These are phyloP conservation scores for Globisporangium alternatum DNA, from an alignment of 352 stramenopile genomes.

Conservation along the genomic window DNA sequence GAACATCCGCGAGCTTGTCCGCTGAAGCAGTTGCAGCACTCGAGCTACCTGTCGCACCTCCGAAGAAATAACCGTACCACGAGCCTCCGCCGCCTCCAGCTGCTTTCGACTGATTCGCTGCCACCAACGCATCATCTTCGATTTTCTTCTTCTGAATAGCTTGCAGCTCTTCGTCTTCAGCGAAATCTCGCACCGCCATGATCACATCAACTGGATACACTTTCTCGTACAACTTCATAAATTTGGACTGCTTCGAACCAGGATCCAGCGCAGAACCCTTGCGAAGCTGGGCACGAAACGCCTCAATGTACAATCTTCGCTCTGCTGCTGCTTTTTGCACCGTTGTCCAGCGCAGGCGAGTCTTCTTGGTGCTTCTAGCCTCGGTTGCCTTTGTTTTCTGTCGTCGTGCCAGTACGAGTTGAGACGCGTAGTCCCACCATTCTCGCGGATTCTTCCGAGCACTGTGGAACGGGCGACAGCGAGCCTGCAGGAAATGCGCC, in stretches of 20 bases:
- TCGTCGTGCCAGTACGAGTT: conserved; percentile 39
- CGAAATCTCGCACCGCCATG: conserved; percentile 53
- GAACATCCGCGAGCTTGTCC: conserved; percentile 37
- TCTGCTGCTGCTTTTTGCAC: conserved; percentile 52
- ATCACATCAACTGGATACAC: conserved; percentile 70
- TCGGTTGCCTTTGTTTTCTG: conserved; percentile 16
- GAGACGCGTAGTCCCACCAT: conserved; percentile 78
- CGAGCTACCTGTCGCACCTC: conserved; percentile 18
- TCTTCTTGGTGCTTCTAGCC: conserved; percentile 1
- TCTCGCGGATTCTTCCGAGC: conserved; percentile 36
- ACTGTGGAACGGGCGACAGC: conserved; percentile 52
- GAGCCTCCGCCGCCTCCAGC: conserved; percentile 31
- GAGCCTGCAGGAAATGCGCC: conserved; percentile 56
- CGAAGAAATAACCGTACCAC: conserved; percentile 86
- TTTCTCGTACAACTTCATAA: conserved; percentile 50
- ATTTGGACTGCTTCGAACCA: conserved; percentile 37
- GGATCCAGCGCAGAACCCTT: conserved; percentile 35
- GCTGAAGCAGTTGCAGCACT: conserved; percentile 14
- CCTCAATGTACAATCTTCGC: conserved; percentile 55
- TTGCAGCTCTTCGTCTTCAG: conserved; percentile 48
- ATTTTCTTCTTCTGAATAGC: conserved; percentile 28
- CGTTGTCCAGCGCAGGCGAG: conserved; percentile 51
- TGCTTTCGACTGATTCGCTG: conserved; percentile 17
- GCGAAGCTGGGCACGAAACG: conserved; percentile 49
- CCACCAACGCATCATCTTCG: conserved; percentile 26